Conservation (phyloP, 2,329 filamentous ascomycete genomes). For the Coniochaeta sp. region DNA sequence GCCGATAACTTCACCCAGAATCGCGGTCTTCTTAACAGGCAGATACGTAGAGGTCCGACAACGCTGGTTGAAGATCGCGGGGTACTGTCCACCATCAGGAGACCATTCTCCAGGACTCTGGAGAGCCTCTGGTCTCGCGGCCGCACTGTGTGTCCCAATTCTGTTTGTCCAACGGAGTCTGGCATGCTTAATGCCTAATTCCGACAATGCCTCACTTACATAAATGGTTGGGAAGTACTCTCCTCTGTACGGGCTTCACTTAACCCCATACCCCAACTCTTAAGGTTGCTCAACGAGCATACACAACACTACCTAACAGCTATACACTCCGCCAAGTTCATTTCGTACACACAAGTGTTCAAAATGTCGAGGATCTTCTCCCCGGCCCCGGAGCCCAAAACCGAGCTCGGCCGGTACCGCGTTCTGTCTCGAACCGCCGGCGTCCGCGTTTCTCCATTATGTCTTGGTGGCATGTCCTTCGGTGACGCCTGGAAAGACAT, state of each 20-base stretch:
- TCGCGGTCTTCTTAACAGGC: too few species aligned
- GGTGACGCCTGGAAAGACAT: conserved; percentile 14
- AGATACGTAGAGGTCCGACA: too few species aligned
- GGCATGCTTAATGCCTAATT: background rate
- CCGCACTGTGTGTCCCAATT: background rate
- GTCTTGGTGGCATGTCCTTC: conserved; percentile 43
- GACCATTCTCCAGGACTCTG: background rate
- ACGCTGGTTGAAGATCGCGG: background rate
- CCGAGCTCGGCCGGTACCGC: conserved; percentile 44
- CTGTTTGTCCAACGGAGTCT: background rate
- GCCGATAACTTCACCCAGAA: background rate
- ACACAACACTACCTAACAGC: background rate
- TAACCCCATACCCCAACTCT: background rate
- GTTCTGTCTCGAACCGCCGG: conserved; percentile 41
- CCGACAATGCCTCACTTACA: background rate
- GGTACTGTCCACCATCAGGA: background rate
- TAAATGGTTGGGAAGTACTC: background rate
- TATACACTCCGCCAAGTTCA: background rate
- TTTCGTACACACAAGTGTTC: background rate
- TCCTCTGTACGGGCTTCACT: too few species aligned
- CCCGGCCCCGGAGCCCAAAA: conserved; percentile 14
- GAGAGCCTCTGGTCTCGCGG: background rate
- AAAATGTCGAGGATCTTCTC: background rate
- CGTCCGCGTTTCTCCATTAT: conserved; percentile 44
- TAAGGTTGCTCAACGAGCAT: background rate